phyloP scores from a whole-genome alignment of 768 basidiomycete species.

The Russula vinacea region DNA sequence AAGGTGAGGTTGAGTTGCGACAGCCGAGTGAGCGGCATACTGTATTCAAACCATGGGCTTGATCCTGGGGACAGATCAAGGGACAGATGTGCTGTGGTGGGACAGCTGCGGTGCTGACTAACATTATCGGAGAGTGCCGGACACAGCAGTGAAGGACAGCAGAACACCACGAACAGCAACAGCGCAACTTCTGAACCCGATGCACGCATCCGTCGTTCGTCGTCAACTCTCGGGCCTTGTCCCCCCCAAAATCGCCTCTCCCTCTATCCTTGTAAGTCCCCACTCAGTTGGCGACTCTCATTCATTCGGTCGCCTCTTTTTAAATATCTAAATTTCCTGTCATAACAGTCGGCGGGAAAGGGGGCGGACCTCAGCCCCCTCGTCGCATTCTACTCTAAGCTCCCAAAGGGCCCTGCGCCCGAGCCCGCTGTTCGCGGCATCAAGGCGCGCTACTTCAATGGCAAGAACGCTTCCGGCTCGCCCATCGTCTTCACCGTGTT shows the following conservation, averaged over 20 bases:
- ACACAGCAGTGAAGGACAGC: neutral
- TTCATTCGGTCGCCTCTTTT: neutral
- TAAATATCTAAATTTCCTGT: no score
- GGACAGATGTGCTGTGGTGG: no score
- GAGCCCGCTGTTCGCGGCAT: constrained; percentile 58
- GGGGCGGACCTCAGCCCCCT: constrained; percentile 79
- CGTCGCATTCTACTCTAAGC: constrained; percentile 94
- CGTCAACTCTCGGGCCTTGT: constrained; percentile 82
- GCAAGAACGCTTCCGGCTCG: constrained; percentile 76
- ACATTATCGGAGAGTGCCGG: neutral
- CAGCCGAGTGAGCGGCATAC: neutral
- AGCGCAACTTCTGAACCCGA: constrained; percentile 34
- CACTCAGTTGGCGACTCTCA: no score
- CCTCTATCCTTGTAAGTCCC: constrained; percentile 72
- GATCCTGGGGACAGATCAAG: no score
- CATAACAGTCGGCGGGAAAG: constrained; percentile 66
- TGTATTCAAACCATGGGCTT: no score
- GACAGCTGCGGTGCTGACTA: constrained; percentile 3
- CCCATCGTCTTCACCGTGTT: constrained; percentile 64
- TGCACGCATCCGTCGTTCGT: constrained; percentile 82
- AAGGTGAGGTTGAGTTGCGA: no score
- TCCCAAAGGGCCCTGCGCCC: constrained; percentile 84
- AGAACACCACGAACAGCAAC: neutral
- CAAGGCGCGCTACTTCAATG: constrained; percentile 79
- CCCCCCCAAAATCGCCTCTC: constrained; percentile 94